Evolutionary conservation across 2,329 filamentous ascomycete genomes (phyloP), one percentile per base, ranked within the genome.

Genomic region (Penicillium sp.): DNA sequence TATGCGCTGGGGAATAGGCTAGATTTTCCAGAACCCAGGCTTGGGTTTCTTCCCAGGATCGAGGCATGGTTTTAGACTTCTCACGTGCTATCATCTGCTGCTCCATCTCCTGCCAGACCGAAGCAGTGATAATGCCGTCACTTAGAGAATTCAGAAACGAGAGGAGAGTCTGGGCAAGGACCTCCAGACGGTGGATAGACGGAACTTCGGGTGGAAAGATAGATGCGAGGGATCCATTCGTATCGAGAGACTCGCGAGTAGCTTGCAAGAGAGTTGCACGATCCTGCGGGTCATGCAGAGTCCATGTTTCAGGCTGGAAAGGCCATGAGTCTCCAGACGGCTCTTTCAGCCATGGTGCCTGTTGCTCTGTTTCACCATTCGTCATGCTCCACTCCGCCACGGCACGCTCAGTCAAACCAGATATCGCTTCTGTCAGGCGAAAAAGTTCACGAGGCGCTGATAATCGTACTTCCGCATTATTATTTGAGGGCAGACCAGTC

Each of bases 361-460:
- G 58, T 13, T 69, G 67, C 31, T 69, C 66, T 7, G 58, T 59
- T 31, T 75, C 73, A 34, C 70, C 66, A 48, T 77, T 76, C 24
- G 77, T 81, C 84, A 87, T 87, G 43, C 78, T 79, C 83, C 83
- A 87, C 61, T 87, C 85, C 8, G 84, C 84, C 23, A 86, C 72
- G 10, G 83, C 80, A 29, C 84, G 79, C 61, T 84, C 82, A 24
- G 77, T 77, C 62, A 86, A 69, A 63, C 82, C 79, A 67, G 86
- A 83, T 71, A 96, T 82, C 10, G 87, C 85, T 71, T 96, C 91
- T 5, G 92, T 97, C 66, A 99, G 83, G 68, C 88, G 87, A 75
- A 96, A 95, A 8, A 97, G 80, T 72, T 97, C 93, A 56, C 90
- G 87, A 1, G 94, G 93, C 1, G 92, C 92, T 10, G 92, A 93